Base-by-base conservation (phyloP, 331 rosid genomes). In the Rhamnella rubrinervis region DNA sequence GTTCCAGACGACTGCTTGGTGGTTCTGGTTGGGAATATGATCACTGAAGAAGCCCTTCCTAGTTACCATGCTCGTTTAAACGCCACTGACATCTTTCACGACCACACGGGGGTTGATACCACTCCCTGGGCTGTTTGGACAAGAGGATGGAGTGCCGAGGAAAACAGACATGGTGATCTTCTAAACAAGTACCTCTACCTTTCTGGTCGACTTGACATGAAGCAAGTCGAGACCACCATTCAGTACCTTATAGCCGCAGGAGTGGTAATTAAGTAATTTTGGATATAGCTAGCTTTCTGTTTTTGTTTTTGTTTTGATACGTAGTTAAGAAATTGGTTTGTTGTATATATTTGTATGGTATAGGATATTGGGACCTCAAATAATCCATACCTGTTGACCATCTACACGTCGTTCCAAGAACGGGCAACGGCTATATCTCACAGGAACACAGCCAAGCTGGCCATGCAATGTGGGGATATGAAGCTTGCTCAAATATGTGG, bases 131-230 rank as follows among this genome's bases (percentile, higher is more conserved):
- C 58, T n/a, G 7, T 53, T 53, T 53, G 58, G 58, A 11, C 25
- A 17, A 53, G 58, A 11, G 58, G 25, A 4, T 53, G 58, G 58
- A 53, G 58, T 18, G 20, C 58, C 25, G 58, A 53, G n/a, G 58
- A 53, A 21, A 53, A 53, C 25, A 53, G 58, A 26, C 58, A 53
- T 18, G 58, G 58, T 15, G 58, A 53, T 53, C 58, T 53, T 53
- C 58, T 53, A 20, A 18, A 18, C 58, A 53, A 53, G 10, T 53
- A 53, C 25, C 58, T 53, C 23, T 53, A 53, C 12, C 58, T 53
- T 2, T 53, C 58, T 19, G 58, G 21, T 18, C 26, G 58, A 6
- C 12, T 53, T 53, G 58, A 53, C 21, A 53, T 53, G 58, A 53
- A 53, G 25, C 19, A 53, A 21, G 58, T 53, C 7, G 25, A 53